phyloP scores from a whole-genome alignment of 306 rosid genomes.

The Vigna unguiculata region DNA sequence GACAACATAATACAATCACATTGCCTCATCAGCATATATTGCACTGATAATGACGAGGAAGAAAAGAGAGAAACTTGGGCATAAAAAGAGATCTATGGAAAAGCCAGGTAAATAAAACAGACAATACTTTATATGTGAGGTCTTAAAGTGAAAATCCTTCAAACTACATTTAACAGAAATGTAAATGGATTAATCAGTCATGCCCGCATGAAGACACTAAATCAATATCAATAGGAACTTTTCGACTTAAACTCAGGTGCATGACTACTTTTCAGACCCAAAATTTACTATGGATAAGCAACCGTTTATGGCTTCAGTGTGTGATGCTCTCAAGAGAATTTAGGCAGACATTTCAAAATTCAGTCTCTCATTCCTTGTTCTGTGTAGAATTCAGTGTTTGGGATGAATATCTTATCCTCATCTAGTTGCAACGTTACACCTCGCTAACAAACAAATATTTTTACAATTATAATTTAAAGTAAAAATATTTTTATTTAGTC shows the following conservation, averaged over 20 bases:
- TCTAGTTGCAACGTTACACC: neutral
- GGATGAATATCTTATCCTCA: neutral
- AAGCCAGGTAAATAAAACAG: too few relatives aligned
- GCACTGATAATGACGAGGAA: neutral
- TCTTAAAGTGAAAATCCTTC: neutral
- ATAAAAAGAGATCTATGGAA: too few relatives aligned
- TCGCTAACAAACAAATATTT: neutral
- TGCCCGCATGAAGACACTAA: neutral
- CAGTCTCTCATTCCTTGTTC: neutral
- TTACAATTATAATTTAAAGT: too few relatives aligned
- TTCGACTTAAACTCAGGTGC: constrained; percentile 8
- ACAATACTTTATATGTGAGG: neutral
- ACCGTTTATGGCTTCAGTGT: too few relatives aligned
- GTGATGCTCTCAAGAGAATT: neutral
- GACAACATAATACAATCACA: constrained; percentile 17
- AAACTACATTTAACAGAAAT: constrained; percentile 15
- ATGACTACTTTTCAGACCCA: neutral
- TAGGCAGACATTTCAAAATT: neutral
- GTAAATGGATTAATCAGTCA: neutral
- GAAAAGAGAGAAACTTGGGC: neutral
- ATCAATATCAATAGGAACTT: neutral
- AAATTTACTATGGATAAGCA: neutral
- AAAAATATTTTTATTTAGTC: too few relatives aligned
- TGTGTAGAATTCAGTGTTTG: neutral
- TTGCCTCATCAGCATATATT: neutral